Conservation (phyloP, 495 filamentous ascomycete genomes). For the Diplogelasinospora grovesii region DNA sequence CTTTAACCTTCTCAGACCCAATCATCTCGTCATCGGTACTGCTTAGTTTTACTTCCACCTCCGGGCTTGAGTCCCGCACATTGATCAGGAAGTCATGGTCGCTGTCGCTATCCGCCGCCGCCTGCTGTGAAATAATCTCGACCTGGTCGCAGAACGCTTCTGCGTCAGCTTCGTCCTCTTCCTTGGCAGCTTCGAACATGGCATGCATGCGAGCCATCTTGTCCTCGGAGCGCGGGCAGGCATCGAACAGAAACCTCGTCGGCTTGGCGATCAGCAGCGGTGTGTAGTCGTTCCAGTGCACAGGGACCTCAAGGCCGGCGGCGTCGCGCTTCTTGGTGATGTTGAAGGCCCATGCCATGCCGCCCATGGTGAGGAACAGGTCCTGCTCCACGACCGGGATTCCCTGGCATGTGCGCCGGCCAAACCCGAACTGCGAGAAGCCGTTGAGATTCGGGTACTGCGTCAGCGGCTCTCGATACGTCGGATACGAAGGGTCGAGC, state of each 20-base stretch:
- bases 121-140: neutral
- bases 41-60: conserved; percentile 6
- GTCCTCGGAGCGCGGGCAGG: conserved; percentile 28
- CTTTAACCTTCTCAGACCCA: too few relatives aligned
- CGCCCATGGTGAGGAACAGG: conserved; percentile 50
- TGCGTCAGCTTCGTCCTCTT: conserved; percentile 1
- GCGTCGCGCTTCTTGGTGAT: conserved; percentile 38
- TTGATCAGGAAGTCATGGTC: conserved; percentile 7
- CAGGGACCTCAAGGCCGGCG: conserved; percentile 31
- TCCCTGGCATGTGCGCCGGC: conserved; percentile 54
- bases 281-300: conserved; percentile 46
- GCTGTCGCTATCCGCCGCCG: conserved; percentile 1
- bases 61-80: conserved; percentile 11
- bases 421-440: conserved; percentile 55
- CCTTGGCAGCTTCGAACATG: conserved; percentile 30
- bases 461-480: conserved; percentile 49
- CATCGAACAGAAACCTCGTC: conserved; percentile 39
- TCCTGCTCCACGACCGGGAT: conserved; percentile 49
- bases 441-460: conserved; percentile 48
- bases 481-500: conserved; percentile 44
- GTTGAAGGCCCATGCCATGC: conserved; percentile 53
- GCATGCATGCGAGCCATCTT: conserved; percentile 19
- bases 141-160: neutral
- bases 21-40: too few relatives aligned
- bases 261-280: conserved; percentile 51